Base-by-base conservation (phyloP, 2,329 filamentous ascomycete species). In the Cryoendolithus antarcticus region DNA sequence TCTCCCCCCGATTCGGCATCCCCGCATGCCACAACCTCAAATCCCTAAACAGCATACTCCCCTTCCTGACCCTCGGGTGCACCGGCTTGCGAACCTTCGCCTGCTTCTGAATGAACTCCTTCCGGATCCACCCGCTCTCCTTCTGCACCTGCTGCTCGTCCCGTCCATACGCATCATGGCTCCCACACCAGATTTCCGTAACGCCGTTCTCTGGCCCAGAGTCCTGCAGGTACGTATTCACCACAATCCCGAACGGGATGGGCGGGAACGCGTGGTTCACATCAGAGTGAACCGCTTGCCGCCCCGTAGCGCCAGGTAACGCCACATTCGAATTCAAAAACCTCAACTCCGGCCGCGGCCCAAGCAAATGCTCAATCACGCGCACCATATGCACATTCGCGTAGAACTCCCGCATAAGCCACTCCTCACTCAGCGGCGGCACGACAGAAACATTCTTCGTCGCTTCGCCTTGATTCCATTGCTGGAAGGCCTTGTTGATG, bases 181-280 rank as follows among this genome's bases (percentile, higher is more conserved):
- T 66, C 1, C 69, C 69, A 0, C 65, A 58, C 69, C 69, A 72
- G n/a, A 72, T 51, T 48, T 72, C 69, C 0, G 68, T 73, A 1
- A 61, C 59, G 10, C 69, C 69, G 38, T 71, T 71, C 9, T 62
- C 51, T 1, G 62, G 56, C 3, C 58, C 57, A 32, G 64, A 64
- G 24, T 65, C 62, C 6, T 70, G 58, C 4, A 71, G 58, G 36
- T 63, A 63, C 32, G 66, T 59, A 45, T 72, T 71, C 34, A 69
- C 51, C n/a, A 65, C 66, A 24, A 65, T 59, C 0, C 62, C 66
- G 40, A 69, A 71, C 1, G 66, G 65, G 6, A 58, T 53, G 2
- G 34, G 33, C 1, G 54, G 52, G 32, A 58, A 55, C 30, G 55
- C 52, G 33, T 58, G 58, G 34, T 59, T 56, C 9, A 56, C 52